A percentile compares a stretch with the other conserved stretches of the same genome.
Evolutionary conservation across 176 grass and related monocot genomes (phyloP).

Genomic region (Cymbopogon citratus): DNA sequence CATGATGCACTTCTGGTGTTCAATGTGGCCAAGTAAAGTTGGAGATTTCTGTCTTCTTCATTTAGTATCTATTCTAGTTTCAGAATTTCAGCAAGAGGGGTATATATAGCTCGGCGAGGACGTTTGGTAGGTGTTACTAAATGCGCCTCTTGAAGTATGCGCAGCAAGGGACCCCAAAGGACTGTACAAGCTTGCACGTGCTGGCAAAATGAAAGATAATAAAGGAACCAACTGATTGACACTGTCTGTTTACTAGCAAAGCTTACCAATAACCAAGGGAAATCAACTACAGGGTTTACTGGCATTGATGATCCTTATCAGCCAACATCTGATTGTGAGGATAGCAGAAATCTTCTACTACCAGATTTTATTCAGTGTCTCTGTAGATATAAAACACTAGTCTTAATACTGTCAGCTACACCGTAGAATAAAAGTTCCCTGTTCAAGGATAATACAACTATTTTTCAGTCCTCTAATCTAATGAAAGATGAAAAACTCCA

Average conservation of each 20-base stretch:
- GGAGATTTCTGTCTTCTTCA: neutral
- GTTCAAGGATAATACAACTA: neutral
- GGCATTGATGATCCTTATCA: constrained; percentile 91
- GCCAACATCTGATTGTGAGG: constrained; percentile 69
- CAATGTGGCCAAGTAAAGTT: neutral
- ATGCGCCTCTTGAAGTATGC: constrained; percentile 73
- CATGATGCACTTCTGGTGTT: no score
- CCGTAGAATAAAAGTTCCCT: neutral
- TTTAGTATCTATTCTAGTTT: neutral
- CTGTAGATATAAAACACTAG: neutral
- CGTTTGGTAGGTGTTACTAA: constrained; percentile 89
- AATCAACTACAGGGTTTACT: constrained; percentile 58
- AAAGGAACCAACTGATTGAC: neutral
- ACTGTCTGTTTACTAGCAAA: neutral
- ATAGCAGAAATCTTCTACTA: constrained; percentile 11
- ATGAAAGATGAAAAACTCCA: neutral
- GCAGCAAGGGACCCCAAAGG: constrained; percentile 88
- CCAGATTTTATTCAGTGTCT: neutral
- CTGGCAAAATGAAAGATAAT: constrained; percentile 90
- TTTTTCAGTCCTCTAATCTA: neutral
- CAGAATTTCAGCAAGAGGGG: neutral
- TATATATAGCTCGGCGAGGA: neutral
- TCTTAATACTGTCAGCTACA: neutral
- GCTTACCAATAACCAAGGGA: neutral
- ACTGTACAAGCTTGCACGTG: constrained; percentile 85